phyloP scores from a whole-genome alignment of 352 stramenopile species.

The Phytophthora tentaculata region DNA sequence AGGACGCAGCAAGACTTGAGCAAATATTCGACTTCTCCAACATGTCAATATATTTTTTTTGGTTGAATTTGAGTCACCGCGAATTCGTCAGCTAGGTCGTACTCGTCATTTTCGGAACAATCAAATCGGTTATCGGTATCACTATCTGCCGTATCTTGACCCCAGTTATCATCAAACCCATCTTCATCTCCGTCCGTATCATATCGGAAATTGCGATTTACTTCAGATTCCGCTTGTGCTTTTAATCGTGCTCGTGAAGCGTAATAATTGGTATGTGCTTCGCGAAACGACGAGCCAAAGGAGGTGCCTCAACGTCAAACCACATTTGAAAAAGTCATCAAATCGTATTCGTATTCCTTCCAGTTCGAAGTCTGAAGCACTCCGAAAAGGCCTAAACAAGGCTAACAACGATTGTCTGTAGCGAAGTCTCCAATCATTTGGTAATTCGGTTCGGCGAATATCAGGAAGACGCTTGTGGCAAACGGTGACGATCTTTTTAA shows the following conservation, averaged over 20 bases:
- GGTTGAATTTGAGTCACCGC: not conserved
- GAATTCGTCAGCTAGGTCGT: not conserved
- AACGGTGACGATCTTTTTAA: not conserved
- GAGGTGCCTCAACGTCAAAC: not conserved
- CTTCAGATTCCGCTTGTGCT: not conserved
- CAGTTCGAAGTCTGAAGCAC: not conserved
- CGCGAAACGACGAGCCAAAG: not conserved
- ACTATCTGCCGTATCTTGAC: not conserved
- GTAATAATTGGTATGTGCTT: constrained; percentile 1
- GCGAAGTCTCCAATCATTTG: not conserved
- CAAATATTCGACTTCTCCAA: not conserved
- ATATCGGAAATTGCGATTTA: not conserved
- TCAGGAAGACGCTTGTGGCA: constrained; percentile 1
- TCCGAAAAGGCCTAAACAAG: not conserved
- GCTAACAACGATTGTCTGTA: not conserved
- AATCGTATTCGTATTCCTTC: not conserved
- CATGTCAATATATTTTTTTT: not conserved
- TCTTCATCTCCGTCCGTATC: not conserved
- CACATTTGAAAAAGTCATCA: not conserved
- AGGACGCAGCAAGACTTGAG: not conserved
- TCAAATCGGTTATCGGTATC: not conserved
- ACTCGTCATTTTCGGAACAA: not conserved
- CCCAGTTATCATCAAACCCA: not conserved
- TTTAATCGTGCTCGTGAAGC: not conserved
- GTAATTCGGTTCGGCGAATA: not conserved